These are phyloP conservation scores for Violaceomyces palustris DNA, from an alignment of 1,284 basidiomycete species.

Conservation along the genomic window DNA sequence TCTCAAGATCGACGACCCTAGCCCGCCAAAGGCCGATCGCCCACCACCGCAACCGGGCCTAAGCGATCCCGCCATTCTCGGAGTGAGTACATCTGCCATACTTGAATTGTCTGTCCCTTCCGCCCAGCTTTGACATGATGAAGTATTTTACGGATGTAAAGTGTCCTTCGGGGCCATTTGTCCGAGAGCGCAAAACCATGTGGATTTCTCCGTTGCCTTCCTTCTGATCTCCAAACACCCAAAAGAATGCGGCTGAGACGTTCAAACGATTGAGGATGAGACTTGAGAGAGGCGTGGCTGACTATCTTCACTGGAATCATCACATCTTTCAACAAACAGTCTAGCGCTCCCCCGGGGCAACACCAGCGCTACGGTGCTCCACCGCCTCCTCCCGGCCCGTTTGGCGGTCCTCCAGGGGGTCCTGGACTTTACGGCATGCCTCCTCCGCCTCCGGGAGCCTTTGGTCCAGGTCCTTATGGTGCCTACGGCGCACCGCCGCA, in stretches of 20 bases:
- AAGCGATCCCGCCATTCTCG: slow-evolving; percentile 44
- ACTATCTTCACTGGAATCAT: too few relatives aligned
- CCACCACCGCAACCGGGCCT: slow-evolving; percentile 20
- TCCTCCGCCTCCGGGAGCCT: slow-evolving; percentile 11
- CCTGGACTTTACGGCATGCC: slow-evolving; percentile 15
- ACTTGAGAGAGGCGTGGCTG: too few relatives aligned
- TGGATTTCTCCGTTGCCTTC: slow-evolving; percentile 72
- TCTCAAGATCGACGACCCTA: slow-evolving; percentile 53
- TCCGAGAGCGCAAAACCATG: slow-evolving; percentile 68
- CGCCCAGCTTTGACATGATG: slow-evolving; percentile 15
- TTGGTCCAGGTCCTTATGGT: slow-evolving; percentile 2
- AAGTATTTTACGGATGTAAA: slow-evolving; percentile 64
- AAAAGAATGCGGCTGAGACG: too few relatives aligned
- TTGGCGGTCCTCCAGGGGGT: slow-evolving; percentile 5
- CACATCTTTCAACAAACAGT: too few relatives aligned
- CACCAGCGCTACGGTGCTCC: slow-evolving; percentile 2
- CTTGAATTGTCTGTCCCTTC: neutral
- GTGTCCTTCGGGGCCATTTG: slow-evolving; percentile 56
- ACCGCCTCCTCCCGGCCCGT: slow-evolving; percentile 5
- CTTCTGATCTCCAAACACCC: slow-evolving; percentile 63
- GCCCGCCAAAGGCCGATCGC: slow-evolving; percentile 25
- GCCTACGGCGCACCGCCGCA: neutral
- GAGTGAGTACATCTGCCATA: slow-evolving; percentile 24
- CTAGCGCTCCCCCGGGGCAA: neutral
- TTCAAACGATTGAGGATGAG: too few relatives aligned